These are phyloP conservation scores for Histomonas meleagridis DNA, from an alignment of 208 protist genomes.

Conservation along the genomic window DNA sequence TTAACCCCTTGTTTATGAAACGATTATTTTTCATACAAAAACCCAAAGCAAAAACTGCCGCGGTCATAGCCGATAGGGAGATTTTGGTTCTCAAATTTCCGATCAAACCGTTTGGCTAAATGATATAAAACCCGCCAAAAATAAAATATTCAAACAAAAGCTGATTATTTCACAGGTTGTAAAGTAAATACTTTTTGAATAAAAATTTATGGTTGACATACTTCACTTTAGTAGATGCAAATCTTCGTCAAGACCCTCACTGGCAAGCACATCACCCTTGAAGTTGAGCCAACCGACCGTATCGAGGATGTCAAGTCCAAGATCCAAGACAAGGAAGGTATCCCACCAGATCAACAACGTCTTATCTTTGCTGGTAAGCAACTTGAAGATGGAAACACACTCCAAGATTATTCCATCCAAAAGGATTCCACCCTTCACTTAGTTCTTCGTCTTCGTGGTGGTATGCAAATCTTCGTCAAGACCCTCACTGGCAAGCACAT, in stretches of 20 bases:
- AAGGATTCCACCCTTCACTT: slow-evolving; percentile 41
- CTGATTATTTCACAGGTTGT: no score
- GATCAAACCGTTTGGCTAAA: no score
- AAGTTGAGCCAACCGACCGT: slow-evolving; percentile 82
- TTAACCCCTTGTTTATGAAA: no score
- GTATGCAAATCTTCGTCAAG: slow-evolving; percentile 84
- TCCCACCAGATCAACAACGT: slow-evolving; percentile 71
- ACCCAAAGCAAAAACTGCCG: no score
- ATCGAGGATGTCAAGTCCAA: slow-evolving; percentile 81
- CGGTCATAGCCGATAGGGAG: no score
- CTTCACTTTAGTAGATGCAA: slow-evolving; percentile 68
- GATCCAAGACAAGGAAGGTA: slow-evolving; percentile 72
- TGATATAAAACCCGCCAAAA: no score
- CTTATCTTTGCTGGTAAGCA: slow-evolving; percentile 76
- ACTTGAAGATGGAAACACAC: slow-evolving; percentile 70
- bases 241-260: slow-evolving; percentile 86
- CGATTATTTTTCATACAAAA: no score
- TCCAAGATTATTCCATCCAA: slow-evolving; percentile 49
- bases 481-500: slow-evolving; percentile 91
- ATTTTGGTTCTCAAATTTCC: no score
- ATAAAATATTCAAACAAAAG: no score
- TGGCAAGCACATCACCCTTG: slow-evolving; percentile 91
- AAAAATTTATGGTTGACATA: no score
- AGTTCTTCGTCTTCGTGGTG: slow-evolving; percentile 39
- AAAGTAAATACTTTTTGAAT: no score